These are phyloP conservation scores for Salmacisia buchloeana DNA, from an alignment of 1,284 basidiomycete genomes.

Conservation along the genomic window DNA sequence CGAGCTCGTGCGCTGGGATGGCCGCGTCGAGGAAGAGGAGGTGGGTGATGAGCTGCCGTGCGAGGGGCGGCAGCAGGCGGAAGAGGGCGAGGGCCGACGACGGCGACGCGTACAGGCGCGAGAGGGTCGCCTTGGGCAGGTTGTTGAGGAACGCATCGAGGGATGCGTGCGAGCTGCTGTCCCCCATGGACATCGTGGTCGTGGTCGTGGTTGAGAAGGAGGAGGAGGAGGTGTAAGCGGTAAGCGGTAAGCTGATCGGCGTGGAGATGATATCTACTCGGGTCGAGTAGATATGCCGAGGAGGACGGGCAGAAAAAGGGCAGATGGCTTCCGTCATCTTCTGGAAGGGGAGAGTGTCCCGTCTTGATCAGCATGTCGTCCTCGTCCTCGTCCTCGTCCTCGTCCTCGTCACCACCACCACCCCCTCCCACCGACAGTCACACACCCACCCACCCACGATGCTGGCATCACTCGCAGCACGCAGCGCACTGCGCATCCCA, in stretches of 20 bases:
- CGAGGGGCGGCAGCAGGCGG: slow-evolving; percentile 75
- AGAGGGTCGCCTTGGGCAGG: slow-evolving; percentile 5
- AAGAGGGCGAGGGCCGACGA: slow-evolving; percentile 76
- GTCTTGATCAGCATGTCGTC: neutral
- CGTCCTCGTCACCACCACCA: neutral
- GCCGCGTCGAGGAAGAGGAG: slow-evolving; percentile 82
- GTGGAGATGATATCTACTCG: no score
- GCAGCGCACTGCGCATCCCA: slow-evolving; percentile 1
- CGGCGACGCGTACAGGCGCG: neutral
- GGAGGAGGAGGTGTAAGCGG: no score
- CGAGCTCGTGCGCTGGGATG: slow-evolving; percentile 66
- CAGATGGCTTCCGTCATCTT: no score
- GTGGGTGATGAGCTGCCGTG: slow-evolving; percentile 85
- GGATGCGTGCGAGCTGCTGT: neutral
- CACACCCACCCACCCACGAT: neutral
- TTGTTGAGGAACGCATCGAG: slow-evolving; percentile 4
- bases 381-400: neutral
- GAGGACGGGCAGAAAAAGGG: no score
- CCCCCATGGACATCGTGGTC: no score
- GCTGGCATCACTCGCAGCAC: slow-evolving; percentile 1
- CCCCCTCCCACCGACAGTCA: neutral
- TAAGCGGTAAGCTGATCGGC: no score
- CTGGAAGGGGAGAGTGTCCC: no score
- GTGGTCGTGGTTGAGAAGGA: no score
- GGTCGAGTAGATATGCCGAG: no score